phyloP scores from a whole-genome alignment of 2,329 filamentous ascomycete species.

The Aspergillus aculeatus region DNA sequence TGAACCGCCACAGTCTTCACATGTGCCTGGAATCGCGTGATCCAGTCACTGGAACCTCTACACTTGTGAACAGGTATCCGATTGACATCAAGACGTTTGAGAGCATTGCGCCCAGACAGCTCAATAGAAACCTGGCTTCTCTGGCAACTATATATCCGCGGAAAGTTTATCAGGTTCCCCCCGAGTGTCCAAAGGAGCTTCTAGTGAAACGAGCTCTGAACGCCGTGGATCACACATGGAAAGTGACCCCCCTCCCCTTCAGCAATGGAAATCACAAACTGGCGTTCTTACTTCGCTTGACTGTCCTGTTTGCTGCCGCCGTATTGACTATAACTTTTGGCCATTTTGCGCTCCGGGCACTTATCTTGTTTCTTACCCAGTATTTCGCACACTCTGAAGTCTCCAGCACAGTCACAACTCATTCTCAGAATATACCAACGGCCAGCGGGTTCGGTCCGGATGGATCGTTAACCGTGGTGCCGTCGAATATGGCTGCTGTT shows the following conservation, averaged over 20 bases:
- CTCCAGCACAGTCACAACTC: constrained; percentile 19
- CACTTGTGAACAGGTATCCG: constrained; percentile 40
- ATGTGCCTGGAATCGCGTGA: constrained; percentile 44
- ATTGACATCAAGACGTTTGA: constrained; percentile 50
- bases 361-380: constrained; percentile 27
- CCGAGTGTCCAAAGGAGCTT: constrained; percentile 12
- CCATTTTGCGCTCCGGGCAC: constrained; percentile 28
- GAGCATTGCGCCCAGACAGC: constrained; percentile 46
- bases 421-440: constrained; percentile 17
- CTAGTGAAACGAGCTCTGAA: constrained; percentile 18
- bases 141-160: constrained; percentile 35
- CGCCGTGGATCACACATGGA: constrained; percentile 27
- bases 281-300: constrained; percentile 28
- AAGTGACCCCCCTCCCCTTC: constrained; percentile 25
- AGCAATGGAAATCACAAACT: constrained; percentile 22
- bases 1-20: constrained; percentile 45
- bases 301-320: constrained; percentile 28
- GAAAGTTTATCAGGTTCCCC: constrained; percentile 21
- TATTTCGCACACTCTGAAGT: constrained; percentile 24
- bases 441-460: constrained; percentile 23
- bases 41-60: constrained; percentile 32
- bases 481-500: constrained; percentile 21
- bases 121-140: constrained; percentile 49
- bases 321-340: constrained; percentile 31
- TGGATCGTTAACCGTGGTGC: constrained; percentile 23